These are phyloP conservation scores for Aegilops longissima DNA, from an alignment of 176 grass and related monocot species.

Conservation along the genomic window DNA sequence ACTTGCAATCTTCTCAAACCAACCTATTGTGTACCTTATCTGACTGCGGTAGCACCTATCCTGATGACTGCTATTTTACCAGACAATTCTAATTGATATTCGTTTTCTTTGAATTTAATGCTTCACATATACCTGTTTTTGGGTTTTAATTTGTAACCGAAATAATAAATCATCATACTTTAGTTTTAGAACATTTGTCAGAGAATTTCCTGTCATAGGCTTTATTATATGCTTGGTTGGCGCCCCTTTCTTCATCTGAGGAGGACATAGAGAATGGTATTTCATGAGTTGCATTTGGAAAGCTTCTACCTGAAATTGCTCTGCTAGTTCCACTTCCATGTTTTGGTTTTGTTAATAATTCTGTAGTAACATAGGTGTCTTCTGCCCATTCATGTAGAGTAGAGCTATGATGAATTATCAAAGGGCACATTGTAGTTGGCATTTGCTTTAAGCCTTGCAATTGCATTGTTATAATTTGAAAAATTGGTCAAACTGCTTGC, in stretches of 20 bases:
- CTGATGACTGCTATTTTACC: not conserved
- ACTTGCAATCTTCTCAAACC: not conserved
- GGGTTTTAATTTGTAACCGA: not conserved
- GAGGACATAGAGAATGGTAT: not conserved
- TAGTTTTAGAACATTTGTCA: not conserved
- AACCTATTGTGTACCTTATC: not conserved
- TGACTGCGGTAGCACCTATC: not conserved
- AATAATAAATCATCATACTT: not conserved
- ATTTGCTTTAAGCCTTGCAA: not conserved
- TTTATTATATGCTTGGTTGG: not conserved
- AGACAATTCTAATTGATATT: not conserved
- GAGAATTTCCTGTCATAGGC: not conserved
- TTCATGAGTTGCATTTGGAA: constrained; percentile 17
- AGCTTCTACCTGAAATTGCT: not conserved
- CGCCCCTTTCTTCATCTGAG: not conserved
- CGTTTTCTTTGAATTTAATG: not conserved
- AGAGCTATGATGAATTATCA: not conserved
- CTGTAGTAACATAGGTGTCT: not conserved
- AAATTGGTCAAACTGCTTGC: constrained; percentile 7
- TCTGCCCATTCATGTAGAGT: not conserved
- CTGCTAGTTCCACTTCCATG: not conserved
- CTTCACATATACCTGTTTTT: not conserved
- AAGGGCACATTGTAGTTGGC: not conserved
- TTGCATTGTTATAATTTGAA: not conserved
- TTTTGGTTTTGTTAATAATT: not conserved